phyloP scores from a whole-genome alignment of 2,329 filamentous ascomycete genomes.

The Didymosphaeria variabile region DNA sequence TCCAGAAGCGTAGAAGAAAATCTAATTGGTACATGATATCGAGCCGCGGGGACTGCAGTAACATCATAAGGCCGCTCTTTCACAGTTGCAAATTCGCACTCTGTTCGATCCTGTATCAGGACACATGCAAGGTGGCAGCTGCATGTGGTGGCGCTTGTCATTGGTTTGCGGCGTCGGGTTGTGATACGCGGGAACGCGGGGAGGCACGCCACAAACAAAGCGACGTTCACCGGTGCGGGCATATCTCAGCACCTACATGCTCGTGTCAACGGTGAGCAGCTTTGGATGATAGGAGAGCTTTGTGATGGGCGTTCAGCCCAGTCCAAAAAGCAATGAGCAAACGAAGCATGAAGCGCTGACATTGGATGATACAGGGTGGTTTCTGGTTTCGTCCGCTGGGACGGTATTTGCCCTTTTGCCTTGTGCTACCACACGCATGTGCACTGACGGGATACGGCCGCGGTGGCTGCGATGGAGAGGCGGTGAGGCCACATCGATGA shows the following conservation, averaged over 20 bases:
- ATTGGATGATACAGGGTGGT: not conserved
- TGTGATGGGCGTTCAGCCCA: not conserved
- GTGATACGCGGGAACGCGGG: not conserved
- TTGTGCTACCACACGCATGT: too few relatives aligned
- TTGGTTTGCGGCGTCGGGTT: not conserved
- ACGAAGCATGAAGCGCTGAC: not conserved
- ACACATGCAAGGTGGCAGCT: not conserved
- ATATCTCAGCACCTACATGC: not conserved
- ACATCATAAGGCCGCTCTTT: too few relatives aligned
- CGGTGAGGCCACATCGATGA: too few relatives aligned
- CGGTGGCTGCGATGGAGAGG: too few relatives aligned
- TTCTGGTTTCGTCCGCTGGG: not conserved
- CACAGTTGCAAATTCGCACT: not conserved
- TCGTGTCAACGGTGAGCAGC: too few relatives aligned
- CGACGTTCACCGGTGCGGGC: not conserved
- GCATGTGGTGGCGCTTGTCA: not conserved
- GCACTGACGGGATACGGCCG: too few relatives aligned
- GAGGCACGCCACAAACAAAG: not conserved
- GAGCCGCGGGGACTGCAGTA: too few relatives aligned
- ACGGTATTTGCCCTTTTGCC: not conserved
- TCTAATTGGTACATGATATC: too few relatives aligned
- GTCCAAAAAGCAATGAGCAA: not conserved
- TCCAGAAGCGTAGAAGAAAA: too few relatives aligned
- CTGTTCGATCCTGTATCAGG: not conserved
- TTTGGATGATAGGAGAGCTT: not conserved